Percentiles rank a stretch among this genome's conserved stretches.
phyloP scores from a whole-genome alignment of 192 early-diverging fungal species.

The Entomortierella chlamydospora region DNA sequence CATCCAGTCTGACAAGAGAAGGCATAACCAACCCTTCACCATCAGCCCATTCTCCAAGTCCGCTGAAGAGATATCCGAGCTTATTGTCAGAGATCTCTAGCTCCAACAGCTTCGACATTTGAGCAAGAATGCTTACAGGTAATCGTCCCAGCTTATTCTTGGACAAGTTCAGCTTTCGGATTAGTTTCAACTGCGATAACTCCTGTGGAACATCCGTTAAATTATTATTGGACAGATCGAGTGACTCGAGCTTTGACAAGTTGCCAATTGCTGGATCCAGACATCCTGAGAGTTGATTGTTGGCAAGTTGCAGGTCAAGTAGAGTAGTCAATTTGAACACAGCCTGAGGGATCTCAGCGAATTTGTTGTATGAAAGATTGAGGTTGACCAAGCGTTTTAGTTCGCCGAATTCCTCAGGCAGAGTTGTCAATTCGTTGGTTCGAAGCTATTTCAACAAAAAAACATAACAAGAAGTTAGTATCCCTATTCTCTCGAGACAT shows the following conservation, averaged over 20 bases:
- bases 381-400: slow-evolving; percentile 50
- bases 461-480: background rate
- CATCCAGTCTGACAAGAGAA: slow-evolving; percentile 29
- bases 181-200: slow-evolving; percentile 35
- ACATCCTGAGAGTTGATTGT: slow-evolving; percentile 51
- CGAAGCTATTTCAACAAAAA: slow-evolving; percentile 51
- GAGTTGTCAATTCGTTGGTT: slow-evolving; percentile 54
- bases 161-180: slow-evolving; percentile 54
- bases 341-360: slow-evolving; percentile 54
- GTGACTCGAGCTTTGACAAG: slow-evolving; percentile 41
- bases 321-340: slow-evolving; percentile 42
- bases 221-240: slow-evolving; percentile 58
- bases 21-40: background rate
- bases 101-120: slow-evolving; percentile 58
- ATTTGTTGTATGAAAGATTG: slow-evolving; percentile 59
- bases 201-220: slow-evolving; percentile 54
- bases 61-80: slow-evolving; percentile 44
- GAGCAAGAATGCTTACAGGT: slow-evolving; percentile 38
- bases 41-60: slow-evolving; percentile 16
- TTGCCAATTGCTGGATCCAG: slow-evolving; percentile 46
- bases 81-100: slow-evolving; percentile 56
- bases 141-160: slow-evolving; percentile 58
- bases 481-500: too few relatives aligned
- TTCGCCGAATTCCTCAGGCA: slow-evolving; percentile 55
- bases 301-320: slow-evolving; percentile 50